Conservation (phyloP, 2,329 filamentous ascomycete genomes). For the Magnaporthales sp. region DNA sequence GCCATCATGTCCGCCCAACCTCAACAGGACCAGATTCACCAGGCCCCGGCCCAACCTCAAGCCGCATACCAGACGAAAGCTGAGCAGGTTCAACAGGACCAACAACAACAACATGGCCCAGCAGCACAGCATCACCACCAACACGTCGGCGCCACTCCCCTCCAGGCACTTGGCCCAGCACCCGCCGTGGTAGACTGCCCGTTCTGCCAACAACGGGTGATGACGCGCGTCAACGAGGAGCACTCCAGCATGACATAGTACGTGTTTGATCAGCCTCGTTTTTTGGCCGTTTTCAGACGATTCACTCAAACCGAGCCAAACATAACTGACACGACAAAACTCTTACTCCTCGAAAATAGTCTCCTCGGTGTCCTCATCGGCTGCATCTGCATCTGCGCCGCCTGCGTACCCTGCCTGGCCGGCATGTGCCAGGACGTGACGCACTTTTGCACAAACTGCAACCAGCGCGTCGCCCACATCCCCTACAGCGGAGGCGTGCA, state of each 20-base stretch:
- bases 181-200: background rate
- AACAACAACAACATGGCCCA: background rate
- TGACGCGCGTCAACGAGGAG: background rate
- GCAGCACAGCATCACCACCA: background rate
- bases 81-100: background rate
- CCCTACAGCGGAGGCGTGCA: background rate
- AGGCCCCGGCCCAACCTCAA: background rate
- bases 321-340: background rate
- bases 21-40: background rate
- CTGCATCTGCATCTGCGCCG: background rate
- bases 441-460: constrained; percentile 1
- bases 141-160: background rate
- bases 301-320: background rate
- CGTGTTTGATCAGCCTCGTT: background rate
- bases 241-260: constrained; percentile 1
- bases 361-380: background rate
- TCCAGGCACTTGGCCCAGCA: background rate
- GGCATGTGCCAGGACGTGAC: background rate
- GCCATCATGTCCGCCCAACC: background rate
- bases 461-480: background rate
- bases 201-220: background rate
- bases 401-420: background rate
- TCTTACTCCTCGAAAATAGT: background rate
- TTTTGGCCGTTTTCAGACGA: background rate
- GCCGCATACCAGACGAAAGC: background rate